These are phyloP conservation scores for Tilletia setariae DNA, from an alignment of 1,284 basidiomycete species.

Conservation along the genomic window DNA sequence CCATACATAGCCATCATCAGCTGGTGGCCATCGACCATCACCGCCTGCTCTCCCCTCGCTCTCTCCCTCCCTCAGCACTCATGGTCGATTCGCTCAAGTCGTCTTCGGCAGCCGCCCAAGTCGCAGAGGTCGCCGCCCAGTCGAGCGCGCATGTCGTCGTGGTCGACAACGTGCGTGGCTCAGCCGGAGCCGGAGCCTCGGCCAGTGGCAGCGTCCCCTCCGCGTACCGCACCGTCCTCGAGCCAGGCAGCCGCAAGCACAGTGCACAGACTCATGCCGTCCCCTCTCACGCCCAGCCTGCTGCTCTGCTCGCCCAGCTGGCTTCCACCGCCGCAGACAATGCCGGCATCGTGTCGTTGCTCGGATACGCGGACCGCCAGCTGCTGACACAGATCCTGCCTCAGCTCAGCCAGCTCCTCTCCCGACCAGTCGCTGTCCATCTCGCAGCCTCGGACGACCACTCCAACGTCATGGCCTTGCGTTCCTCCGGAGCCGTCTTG, in stretches of 20 bases:
- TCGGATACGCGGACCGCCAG: slow-evolving; percentile 34
- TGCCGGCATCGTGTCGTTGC: slow-evolving; percentile 33
- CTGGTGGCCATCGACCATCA: no score
- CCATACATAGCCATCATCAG: no score
- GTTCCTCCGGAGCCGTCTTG: slow-evolving; percentile 64
- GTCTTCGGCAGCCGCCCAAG: slow-evolving; percentile 9
- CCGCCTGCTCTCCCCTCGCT: no score
- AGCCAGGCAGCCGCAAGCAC: neutral
- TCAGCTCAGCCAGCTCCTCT: slow-evolving; percentile 41
- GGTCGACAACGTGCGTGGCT: neutral
- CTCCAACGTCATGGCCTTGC: slow-evolving; percentile 63
- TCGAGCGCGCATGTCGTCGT: slow-evolving; percentile 7
- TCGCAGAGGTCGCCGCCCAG: slow-evolving; percentile 5
- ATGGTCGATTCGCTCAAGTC: neutral
- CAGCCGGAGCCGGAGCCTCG: neutral
- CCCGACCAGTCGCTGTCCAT: slow-evolving; percentile 42
- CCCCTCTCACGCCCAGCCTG: neutral
- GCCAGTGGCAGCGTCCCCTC: neutral
- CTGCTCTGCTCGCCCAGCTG: slow-evolving; percentile 13
- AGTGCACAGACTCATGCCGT: neutral
- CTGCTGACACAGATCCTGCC: slow-evolving; percentile 46
- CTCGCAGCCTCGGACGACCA: slow-evolving; percentile 58
- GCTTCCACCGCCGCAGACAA: neutral
- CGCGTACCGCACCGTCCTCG: neutral
- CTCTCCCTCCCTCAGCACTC: no score